Evolutionary conservation across 2,329 filamentous ascomycete species (phyloP).

Genomic region (Didymella keratinophila): DNA sequence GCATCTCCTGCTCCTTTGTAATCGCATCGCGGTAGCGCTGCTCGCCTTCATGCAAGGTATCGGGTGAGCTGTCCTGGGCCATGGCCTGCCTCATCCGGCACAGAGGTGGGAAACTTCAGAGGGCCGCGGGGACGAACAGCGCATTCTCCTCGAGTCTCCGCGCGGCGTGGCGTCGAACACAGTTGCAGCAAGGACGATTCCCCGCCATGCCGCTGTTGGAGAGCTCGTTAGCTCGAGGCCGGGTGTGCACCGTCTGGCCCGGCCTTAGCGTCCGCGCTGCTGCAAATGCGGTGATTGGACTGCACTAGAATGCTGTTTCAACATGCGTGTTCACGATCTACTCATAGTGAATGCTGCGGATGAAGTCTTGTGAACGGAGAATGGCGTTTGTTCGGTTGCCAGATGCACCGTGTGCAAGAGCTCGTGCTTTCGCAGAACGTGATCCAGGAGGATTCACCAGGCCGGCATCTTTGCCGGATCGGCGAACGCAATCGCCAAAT

Average conservation of each 20-base stretch:
- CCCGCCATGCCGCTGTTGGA: constrained; percentile 5
- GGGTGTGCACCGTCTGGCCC: constrained; percentile 8
- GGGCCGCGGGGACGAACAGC: not conserved
- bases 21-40: constrained; percentile 20
- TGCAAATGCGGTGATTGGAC: not conserved
- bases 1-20: constrained; percentile 13
- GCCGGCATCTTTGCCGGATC: not conserved
- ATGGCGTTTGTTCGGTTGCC: not conserved
- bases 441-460: not conserved
- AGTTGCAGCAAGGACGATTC: not conserved
- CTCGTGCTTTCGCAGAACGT: not conserved
- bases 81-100: constrained; percentile 14
- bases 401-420: not conserved
- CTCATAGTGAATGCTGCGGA: too few relatives aligned
- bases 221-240: constrained; percentile 3
- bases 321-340: not conserved
- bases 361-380: not conserved
- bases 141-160: constrained; percentile 1
- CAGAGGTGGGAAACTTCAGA: not conserved
- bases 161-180: constrained; percentile 1
- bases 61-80: constrained; percentile 3
- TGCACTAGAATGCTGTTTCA: not conserved
- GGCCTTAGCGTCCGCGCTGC: constrained; percentile 4
- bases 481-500: constrained; percentile 5
- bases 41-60: constrained; percentile 1